Conservation (phyloP, 495 filamentous ascomycete species). For the Cladorrhinum samala region DNA sequence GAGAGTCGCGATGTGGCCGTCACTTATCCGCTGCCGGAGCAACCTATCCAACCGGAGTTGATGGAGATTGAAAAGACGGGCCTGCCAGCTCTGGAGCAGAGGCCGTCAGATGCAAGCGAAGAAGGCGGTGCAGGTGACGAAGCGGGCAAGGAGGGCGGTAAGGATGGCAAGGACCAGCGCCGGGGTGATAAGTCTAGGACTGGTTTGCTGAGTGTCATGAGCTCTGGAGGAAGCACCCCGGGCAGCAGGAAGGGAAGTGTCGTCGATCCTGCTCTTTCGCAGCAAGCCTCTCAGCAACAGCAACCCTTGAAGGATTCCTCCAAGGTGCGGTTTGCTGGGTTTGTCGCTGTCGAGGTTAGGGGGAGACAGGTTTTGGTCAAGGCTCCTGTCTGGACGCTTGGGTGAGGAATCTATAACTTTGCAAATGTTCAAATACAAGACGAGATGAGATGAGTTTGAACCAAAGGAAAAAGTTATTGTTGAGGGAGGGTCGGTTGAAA, state of each 20-base stretch:
- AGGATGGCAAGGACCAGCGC: conserved; percentile 34
- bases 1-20: conserved; percentile 89
- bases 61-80: conserved; percentile 78
- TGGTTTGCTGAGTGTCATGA: conserved; percentile 31
- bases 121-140: conserved; percentile 22
- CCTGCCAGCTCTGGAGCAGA: conserved; percentile 62
- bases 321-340: conserved; percentile 75
- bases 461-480: background rate
- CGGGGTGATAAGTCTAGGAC: conserved; percentile 36
- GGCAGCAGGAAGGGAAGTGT: conserved; percentile 36
- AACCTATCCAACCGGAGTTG: conserved; percentile 53
- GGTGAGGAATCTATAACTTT: conserved; percentile 6
- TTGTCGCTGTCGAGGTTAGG: conserved; percentile 79
- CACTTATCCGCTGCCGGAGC: conserved; percentile 73
- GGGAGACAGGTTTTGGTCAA: conserved; percentile 78
- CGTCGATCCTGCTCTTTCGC: conserved; percentile 21
- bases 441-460: background rate
- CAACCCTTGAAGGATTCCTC: conserved; percentile 33
- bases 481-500: background rate
- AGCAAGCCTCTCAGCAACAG: conserved; percentile 34
- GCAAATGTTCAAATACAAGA: no score
- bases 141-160: conserved; percentile 40
- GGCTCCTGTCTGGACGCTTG: conserved; percentile 77
- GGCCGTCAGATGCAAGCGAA: conserved; percentile 43
- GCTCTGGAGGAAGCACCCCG: conserved; percentile 16